These are phyloP conservation scores for Nymphaea thermarum DNA, from an alignment of 164 flowering plant genomes.

Conservation along the genomic window DNA sequence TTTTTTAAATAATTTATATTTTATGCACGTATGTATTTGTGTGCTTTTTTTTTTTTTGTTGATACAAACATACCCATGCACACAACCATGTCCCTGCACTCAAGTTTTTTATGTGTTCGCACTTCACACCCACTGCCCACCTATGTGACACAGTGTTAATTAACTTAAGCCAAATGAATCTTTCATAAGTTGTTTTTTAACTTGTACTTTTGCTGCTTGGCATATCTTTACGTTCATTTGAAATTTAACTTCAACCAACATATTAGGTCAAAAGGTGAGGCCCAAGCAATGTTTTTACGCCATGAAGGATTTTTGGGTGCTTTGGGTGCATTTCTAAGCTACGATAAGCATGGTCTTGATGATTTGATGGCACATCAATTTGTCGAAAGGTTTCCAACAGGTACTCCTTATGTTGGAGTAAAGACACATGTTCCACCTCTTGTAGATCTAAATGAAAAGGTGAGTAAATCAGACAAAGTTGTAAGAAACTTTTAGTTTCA, in stretches of 20 bases:
- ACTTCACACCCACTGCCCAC: too few relatives aligned
- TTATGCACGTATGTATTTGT: too few relatives aligned
- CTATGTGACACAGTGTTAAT: too few relatives aligned
- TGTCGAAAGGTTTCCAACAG: constrained; percentile 95
- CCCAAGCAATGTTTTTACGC: constrained; percentile 91
- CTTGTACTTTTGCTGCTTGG: too few relatives aligned
- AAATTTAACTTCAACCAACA: not conserved
- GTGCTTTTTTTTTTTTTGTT: too few relatives aligned
- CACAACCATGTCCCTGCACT: too few relatives aligned
- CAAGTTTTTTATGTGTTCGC: too few relatives aligned
- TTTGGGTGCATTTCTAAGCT: constrained; percentile 97
- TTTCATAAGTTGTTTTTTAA: too few relatives aligned
- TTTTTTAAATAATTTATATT: too few relatives aligned
- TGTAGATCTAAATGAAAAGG: constrained; percentile 92
- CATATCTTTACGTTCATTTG: not conserved
- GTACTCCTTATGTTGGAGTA: constrained; percentile 87
- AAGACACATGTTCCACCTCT: constrained; percentile 82
- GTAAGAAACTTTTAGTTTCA: too few relatives aligned
- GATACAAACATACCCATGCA: too few relatives aligned
- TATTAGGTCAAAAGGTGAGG: constrained; percentile 80
- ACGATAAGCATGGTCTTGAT: constrained; percentile 90
- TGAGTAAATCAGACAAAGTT: constrained; percentile 16
- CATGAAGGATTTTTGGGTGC: constrained; percentile 98
- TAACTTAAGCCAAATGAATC: too few relatives aligned
- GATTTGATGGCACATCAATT: constrained; percentile 88